Conservation (phyloP, 495 filamentous ascomycete species). For the Penicillium bialowiezense region DNA sequence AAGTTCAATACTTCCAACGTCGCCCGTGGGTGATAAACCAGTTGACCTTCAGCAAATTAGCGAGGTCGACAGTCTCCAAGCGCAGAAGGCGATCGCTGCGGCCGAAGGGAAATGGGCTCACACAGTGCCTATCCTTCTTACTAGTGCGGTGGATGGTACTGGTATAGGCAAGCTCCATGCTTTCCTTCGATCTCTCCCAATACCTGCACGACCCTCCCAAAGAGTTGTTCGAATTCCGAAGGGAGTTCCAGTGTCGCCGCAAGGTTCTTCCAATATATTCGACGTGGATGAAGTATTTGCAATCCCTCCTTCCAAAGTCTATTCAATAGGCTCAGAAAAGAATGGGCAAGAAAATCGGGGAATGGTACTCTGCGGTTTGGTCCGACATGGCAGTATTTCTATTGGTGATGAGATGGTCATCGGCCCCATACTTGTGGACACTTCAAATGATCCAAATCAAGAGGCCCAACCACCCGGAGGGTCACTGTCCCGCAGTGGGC, state of each 20-base stretch:
- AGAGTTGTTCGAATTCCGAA: conserved; percentile 22
- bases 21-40: conserved; percentile 36
- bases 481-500: conserved; percentile 30
- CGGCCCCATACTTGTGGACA: conserved; percentile 65
- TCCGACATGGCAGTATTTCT: conserved; percentile 73
- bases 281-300: conserved; percentile 84
- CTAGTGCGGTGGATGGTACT: conserved; percentile 80
- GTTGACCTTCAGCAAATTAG: conserved; percentile 36
- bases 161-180: conserved; percentile 82
- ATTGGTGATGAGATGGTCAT: conserved; percentile 77
- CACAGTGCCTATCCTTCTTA: conserved; percentile 81
- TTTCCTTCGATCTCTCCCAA: conserved; percentile 71
- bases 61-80: conserved; percentile 46
- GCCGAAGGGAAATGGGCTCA: conserved; percentile 42
- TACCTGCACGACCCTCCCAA: conserved; percentile 55
- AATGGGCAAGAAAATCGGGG: conserved; percentile 43
- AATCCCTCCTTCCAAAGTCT: conserved; percentile 53
- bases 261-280: conserved; percentile 57
- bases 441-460: conserved; percentile 18
- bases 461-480: conserved; percentile 18
- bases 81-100: conserved; percentile 46
- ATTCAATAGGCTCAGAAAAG: conserved; percentile 35
- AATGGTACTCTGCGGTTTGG: conserved; percentile 76
- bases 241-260: conserved; percentile 28
- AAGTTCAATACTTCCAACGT: conserved; percentile 61